phyloP scores from a whole-genome alignment of 1,139 yeast genomes.

The Candida sanyaensis region DNA sequence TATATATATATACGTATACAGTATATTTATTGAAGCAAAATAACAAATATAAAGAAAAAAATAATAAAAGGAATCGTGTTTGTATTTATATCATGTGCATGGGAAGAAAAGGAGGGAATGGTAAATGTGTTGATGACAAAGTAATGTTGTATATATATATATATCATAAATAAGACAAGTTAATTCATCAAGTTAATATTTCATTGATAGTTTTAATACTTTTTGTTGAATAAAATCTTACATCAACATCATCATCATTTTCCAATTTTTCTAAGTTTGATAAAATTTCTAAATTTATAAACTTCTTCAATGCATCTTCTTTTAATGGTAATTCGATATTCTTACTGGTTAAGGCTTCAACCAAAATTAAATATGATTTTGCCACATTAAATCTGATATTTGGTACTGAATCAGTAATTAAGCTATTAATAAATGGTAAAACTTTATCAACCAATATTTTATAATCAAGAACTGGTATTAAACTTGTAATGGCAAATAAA shows the following conservation, averaged over 20 bases:
- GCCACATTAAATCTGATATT: slow-evolving; percentile 95
- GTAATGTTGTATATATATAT: background rate
- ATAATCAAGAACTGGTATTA: slow-evolving; percentile 68
- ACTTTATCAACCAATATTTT: slow-evolving; percentile 62
- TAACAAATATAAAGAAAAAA: too few species aligned
- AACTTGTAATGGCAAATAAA: slow-evolving; percentile 78
- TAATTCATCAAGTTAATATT: slow-evolving; percentile 14
- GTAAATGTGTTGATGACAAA: too few species aligned
- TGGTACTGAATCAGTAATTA: slow-evolving; percentile 83
- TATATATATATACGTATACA: background rate
- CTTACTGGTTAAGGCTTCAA: slow-evolving; percentile 45
- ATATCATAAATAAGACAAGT: too few species aligned
- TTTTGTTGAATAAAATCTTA: slow-evolving; percentile 77
- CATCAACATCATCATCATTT: slow-evolving; percentile 84
- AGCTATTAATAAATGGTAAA: slow-evolving; percentile 74
- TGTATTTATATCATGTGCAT: too few species aligned
- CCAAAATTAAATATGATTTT: slow-evolving; percentile 68
- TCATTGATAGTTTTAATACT: slow-evolving; percentile 46
- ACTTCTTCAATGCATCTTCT: slow-evolving; percentile 29
- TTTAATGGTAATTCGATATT: slow-evolving; percentile 19
- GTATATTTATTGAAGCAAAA: background rate
- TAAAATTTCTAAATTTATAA: slow-evolving; percentile 57
- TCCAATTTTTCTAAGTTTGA: slow-evolving; percentile 66
- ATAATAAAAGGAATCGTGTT: too few species aligned
- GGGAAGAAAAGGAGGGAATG: background rate